A percentile compares a stretch with the other conserved stretches of the same genome.
phyloP scores from a whole-genome alignment of 495 filamentous ascomycete species.

The Penicillium simplicissimum region DNA sequence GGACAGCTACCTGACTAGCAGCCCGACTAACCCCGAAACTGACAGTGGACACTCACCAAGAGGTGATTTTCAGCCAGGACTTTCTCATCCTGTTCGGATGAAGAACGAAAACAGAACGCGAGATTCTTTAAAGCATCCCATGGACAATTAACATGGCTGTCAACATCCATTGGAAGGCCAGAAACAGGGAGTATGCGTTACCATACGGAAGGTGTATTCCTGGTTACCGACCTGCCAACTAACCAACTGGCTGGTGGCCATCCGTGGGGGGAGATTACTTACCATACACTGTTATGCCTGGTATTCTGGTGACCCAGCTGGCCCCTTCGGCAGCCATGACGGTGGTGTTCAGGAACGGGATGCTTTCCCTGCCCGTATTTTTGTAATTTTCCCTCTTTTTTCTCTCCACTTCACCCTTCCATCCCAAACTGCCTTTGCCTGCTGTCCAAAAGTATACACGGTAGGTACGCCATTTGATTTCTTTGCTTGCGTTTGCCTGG shows the following conservation, averaged over 20 bases:
- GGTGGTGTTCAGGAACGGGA: not conserved
- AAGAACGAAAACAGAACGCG: not conserved
- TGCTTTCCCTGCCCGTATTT: not conserved
- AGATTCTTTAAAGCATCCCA: not conserved
- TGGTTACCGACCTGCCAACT: not conserved
- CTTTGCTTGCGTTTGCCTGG: constrained; percentile 19
- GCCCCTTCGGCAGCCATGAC: not conserved
- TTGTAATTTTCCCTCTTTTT: constrained; percentile 17
- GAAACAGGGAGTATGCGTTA: not conserved
- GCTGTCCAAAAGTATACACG: constrained; percentile 10
- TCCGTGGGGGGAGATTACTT: not conserved
- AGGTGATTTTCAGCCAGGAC: not conserved
- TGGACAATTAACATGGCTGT: not conserved
- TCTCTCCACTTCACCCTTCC: constrained; percentile 23
- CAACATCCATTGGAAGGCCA: not conserved
- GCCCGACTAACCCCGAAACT: not conserved
- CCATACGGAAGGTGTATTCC: constrained; percentile 3
- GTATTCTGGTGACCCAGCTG: not conserved
- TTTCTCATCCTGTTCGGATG: not conserved
- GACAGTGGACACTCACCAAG: not conserved
- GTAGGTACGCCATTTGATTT: constrained; percentile 22
- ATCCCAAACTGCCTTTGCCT: constrained; percentile 21
- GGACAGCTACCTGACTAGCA: not conserved
- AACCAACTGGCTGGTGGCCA: not conserved
- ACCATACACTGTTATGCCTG: not conserved